Base-by-base conservation (phyloP, 2,329 filamentous ascomycete genomes). In the Xylaria multiplex region DNA sequence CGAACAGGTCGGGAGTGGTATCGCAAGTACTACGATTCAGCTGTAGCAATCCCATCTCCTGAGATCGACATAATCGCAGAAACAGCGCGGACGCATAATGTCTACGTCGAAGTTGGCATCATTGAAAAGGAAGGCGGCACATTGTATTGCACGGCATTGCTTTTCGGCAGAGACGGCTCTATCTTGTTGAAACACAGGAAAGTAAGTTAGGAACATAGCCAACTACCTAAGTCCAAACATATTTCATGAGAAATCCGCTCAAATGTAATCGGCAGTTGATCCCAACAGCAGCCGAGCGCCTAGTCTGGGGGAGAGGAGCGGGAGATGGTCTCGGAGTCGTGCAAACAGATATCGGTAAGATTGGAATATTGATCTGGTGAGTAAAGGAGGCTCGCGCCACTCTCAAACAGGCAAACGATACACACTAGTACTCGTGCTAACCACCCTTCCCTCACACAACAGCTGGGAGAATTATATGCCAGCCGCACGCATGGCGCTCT, bases 381-480 rank as follows among this genome's bases (percentile, higher is more conserved):
- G 70, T 53, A 32, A 19, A 27, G 13, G n/a, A 42, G 14, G 2
- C 16, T 46, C n/a, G n/a, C 13, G n/a, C 8, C 11, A 13, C 11
- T 11, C 37, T 5, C 13, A 40, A 14, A 19, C 45, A 56, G 5
- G 16, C 19, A 2, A 30, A 52, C n/a, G 22, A 49, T 6, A 48
- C 37, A 3, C n/a, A 22, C 14, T 11, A n/a, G 57, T 35, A 16
- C 43, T 71, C 30, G 68, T 37, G 37, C 59, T 62, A 22, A 63
- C 60, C 2, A 40, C 9, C 6, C 16, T 13, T 40, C 8, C 27
- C 30, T 43, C 40, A 53, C 48, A 24, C 19, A n/a, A 54, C 16
- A 78, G 77, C 62, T 81, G 79, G 80, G 80, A 81, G 68, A 81
- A 81, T 63, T 82, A 81, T 56, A 82, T 82, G 80, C 80, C 80